phyloP scores from a whole-genome alignment of 208 protist genomes.

The Crithidia thermophila region DNA sequence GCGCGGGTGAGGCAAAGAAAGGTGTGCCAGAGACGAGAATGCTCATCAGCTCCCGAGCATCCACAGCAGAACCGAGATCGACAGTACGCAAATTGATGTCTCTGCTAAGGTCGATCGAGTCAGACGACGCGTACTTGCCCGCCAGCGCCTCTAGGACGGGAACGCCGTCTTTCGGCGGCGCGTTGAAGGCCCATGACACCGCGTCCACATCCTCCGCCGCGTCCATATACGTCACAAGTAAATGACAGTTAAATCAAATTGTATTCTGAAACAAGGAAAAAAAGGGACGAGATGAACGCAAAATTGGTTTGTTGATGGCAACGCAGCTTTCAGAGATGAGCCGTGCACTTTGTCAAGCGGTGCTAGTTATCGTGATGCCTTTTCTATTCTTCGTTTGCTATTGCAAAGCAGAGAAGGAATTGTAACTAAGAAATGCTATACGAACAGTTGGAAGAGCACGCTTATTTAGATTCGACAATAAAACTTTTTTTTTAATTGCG shows the following conservation, averaged over 20 bases:
- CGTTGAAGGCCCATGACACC: constrained; percentile 17
- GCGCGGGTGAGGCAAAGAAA: constrained; percentile 16
- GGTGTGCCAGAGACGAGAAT: constrained; percentile 8
- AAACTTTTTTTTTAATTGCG: no score
- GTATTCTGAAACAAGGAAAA: neutral
- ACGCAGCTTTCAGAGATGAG: no score
- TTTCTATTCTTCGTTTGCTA: no score
- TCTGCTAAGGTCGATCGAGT: neutral
- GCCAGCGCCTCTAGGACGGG: constrained; percentile 8
- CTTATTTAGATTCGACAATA: no score
- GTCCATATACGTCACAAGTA: constrained; percentile 4
- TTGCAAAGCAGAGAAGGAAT: no score
- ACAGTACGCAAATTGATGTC: neutral
- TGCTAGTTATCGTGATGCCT: no score
- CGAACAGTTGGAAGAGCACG: no score
- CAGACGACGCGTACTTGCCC: neutral
- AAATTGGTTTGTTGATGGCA: no score
- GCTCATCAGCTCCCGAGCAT: constrained; percentile 27
- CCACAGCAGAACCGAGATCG: neutral
- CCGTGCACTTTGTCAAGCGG: no score
- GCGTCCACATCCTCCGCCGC: neutral
- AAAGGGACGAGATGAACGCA: neutral
- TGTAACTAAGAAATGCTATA: no score
- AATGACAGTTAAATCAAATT: no score
- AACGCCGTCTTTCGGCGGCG: constrained; percentile 5